phyloP scores from a whole-genome alignment of 1,284 basidiomycete genomes.

The Boletus smithii region DNA sequence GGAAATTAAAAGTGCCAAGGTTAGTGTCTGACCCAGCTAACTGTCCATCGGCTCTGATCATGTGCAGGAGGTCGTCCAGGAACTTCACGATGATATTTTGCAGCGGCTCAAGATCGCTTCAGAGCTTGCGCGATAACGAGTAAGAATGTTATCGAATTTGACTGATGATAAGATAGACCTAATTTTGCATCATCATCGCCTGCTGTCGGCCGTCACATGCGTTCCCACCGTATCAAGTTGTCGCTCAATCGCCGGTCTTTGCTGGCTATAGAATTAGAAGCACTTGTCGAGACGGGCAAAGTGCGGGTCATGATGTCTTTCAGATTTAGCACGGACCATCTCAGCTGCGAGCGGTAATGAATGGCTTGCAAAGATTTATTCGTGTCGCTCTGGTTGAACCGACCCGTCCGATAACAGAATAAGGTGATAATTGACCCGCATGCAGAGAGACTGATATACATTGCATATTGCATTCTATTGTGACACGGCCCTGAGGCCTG shows the following conservation, averaged over 20 bases:
- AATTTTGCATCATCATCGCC: slow-evolving; percentile 2
- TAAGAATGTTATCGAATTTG: slow-evolving; percentile 23
- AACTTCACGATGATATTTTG: slow-evolving; percentile 45
- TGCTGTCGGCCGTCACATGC: slow-evolving; percentile 1
- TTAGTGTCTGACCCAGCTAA: slow-evolving; percentile 30
- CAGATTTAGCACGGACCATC: slow-evolving; percentile 12
- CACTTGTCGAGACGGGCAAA: slow-evolving; percentile 4
- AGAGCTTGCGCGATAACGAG: slow-evolving; percentile 21
- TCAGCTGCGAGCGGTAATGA: slow-evolving; percentile 21
- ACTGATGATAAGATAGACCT: slow-evolving; percentile 16
- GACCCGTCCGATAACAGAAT: slow-evolving; percentile 4
- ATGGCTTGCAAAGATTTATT: background rate
- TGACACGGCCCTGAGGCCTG: slow-evolving; percentile 5
- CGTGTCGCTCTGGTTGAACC: slow-evolving; percentile 1
- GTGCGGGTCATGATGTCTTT: slow-evolving; percentile 8
- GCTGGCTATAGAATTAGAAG: slow-evolving; percentile 9
- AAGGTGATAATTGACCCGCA: slow-evolving; percentile 4
- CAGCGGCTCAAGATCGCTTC: slow-evolving; percentile 33
- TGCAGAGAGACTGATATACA: slow-evolving; percentile 20
- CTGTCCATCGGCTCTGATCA: slow-evolving; percentile 7
- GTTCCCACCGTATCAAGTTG: slow-evolving; percentile 25
- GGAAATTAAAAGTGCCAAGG: slow-evolving; percentile 55
- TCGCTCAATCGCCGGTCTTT: slow-evolving; percentile 8
- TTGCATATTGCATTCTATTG: slow-evolving; percentile 19
- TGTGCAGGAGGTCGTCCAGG: slow-evolving; percentile 47